A percentile compares a stretch with the other conserved stretches of the same genome.
These are phyloP conservation scores for Nemania sp. DNA, from an alignment of 2,329 filamentous ascomycete species.

Conservation along the genomic window DNA sequence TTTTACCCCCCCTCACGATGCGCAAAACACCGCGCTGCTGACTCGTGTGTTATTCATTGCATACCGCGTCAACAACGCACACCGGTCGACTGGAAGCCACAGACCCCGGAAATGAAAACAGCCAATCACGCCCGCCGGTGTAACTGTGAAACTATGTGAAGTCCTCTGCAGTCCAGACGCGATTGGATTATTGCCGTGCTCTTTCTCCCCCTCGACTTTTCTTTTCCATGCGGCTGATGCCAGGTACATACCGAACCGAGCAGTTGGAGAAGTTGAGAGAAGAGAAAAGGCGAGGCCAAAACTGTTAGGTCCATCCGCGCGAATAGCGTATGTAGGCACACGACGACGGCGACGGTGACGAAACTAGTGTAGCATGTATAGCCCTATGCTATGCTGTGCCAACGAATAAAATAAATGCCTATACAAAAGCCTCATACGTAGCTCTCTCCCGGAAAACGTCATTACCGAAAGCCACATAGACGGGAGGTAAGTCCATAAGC, in stretches of 20 bases:
- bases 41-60: slow-evolving; percentile 25
- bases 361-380: slow-evolving; percentile 7
- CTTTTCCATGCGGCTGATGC: slow-evolving; percentile 2
- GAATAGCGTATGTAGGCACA: background rate
- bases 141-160: slow-evolving; percentile 10
- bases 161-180: slow-evolving; percentile 15
- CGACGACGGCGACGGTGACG: background rate
- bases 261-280: slow-evolving; percentile 6
- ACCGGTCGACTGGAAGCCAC: slow-evolving; percentile 2
- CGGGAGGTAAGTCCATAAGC: background rate
- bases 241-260: background rate
- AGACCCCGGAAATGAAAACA: background rate
- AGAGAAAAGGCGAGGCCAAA: slow-evolving; percentile 6
- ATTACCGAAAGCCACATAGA: slow-evolving; percentile 17
- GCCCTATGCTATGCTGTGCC: slow-evolving; percentile 6
- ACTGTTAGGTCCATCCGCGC: background rate
- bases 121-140: slow-evolving; percentile 17
- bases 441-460: background rate
- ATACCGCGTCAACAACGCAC: slow-evolving; percentile 6
- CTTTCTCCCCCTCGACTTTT: background rate
- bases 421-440: slow-evolving; percentile 22
- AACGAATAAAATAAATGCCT: background rate
- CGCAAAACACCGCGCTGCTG: slow-evolving; percentile 16
- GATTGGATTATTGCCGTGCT: slow-evolving; percentile 3
- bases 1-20: slow-evolving; percentile 15